Evolutionary conservation across 164 flowering plant genomes (phyloP).

Genomic region (Tetracentron sinense): DNA sequence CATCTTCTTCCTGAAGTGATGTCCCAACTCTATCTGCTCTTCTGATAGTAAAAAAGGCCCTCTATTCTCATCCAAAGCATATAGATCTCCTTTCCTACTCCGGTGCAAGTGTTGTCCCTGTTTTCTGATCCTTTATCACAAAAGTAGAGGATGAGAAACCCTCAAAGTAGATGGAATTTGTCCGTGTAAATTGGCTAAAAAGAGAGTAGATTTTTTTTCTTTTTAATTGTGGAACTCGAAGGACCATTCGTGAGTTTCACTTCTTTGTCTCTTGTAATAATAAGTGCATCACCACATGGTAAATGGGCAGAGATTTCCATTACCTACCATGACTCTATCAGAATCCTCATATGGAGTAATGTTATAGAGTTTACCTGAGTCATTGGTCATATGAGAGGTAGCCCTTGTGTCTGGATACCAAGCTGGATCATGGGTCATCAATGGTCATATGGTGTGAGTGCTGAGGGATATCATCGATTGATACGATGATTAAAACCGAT

Average conservation of each 20-base stretch:
- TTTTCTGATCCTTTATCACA: not conserved
- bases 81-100: no score
- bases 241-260: not conserved
- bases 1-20: not conserved
- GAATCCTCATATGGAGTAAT: not conserved
- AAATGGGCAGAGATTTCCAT: not conserved
- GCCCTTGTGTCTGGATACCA: no score
- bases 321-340: not conserved
- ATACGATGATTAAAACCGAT: no score
- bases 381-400: no score
- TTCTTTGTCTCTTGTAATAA: not conserved
- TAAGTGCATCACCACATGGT: not conserved
- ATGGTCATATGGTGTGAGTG: no score
- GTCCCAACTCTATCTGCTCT: not conserved
- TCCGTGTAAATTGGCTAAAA: not conserved
- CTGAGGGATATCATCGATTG: no score
- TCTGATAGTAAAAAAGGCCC: not conserved
- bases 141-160: not conserved
- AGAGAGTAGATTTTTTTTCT: not conserved
- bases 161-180: not conserved
- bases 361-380: not conserved
- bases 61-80: no score
- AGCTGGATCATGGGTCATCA: no score
- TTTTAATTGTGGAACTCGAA: not conserved
- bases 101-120: no score